phyloP scores from a whole-genome alignment of 1,139 yeast genomes.

The Geotrichum phurueaensis region DNA sequence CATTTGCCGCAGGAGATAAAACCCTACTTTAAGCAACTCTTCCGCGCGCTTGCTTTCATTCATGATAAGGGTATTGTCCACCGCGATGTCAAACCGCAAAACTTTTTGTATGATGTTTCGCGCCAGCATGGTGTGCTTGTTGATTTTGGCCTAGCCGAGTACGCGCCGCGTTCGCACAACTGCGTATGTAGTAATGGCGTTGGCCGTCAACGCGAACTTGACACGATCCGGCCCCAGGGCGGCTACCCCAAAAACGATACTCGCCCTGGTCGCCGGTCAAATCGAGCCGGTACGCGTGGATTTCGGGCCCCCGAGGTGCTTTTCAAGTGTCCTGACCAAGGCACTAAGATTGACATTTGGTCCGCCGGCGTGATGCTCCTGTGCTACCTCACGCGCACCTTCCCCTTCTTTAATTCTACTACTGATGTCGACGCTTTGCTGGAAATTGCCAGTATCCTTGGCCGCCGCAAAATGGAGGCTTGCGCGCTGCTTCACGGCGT shows the following conservation, averaged over 20 bases:
- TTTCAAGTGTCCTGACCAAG: conserved; percentile 79
- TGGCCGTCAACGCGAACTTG: not conserved
- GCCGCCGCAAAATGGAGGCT: conserved; percentile 60
- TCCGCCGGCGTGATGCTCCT: conserved; percentile 84
- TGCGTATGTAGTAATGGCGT: conserved; percentile 14
- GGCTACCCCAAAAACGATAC: conserved; percentile 36
- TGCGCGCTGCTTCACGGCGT: conserved; percentile 86
- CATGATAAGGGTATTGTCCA: conserved; percentile 75
- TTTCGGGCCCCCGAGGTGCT: conserved; percentile 92
- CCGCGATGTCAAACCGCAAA: conserved; percentile 77
- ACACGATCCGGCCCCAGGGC: conserved; percentile 21
- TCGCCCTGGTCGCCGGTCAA: conserved; percentile 85
- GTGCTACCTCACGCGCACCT: conserved; percentile 63
- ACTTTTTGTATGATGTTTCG: conserved; percentile 73
- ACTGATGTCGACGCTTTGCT: conserved; percentile 90
- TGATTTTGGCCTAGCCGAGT: conserved; percentile 87
- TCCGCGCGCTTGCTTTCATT: conserved; percentile 68
- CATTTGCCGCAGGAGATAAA: conserved; percentile 68
- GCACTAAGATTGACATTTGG: conserved; percentile 82
- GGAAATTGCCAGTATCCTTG: conserved; percentile 78
- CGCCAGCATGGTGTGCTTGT: conserved; percentile 77
- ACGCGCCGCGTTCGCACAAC: conserved; percentile 2
- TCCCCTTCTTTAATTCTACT: conserved; percentile 81
- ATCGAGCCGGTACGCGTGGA: conserved; percentile 96
- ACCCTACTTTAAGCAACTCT: conserved; percentile 70